Evolutionary conservation across 495 filamentous ascomycete genomes (phyloP).

Genomic region (Xylaria longipes): DNA sequence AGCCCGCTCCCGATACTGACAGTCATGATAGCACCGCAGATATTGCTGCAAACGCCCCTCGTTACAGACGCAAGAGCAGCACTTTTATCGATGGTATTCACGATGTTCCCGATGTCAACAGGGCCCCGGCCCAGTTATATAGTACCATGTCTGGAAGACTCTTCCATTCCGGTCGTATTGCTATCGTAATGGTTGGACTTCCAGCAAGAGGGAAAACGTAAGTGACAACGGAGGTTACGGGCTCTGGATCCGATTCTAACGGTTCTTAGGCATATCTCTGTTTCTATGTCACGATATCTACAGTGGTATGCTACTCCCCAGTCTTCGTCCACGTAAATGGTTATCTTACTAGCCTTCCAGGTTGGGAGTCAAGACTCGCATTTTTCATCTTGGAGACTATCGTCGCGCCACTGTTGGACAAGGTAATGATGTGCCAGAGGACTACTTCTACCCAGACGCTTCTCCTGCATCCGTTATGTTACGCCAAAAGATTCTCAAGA

Average conservation of each 20-base stretch:
- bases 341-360: conserved; percentile 46
- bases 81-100: conserved; percentile 98
- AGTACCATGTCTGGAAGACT: conserved; percentile 96
- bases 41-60: conserved; percentile 83
- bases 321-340: neutral
- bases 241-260: conserved; percentile 32
- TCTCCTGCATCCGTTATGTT: conserved; percentile 85
- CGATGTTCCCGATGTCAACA: conserved; percentile 82
- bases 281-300: conserved; percentile 92
- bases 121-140: conserved; percentile 96
- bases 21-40: conserved; percentile 71
- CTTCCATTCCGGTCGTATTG: conserved; percentile 96
- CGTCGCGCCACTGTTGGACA: conserved; percentile 86
- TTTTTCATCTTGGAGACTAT: conserved; percentile 98
- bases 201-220: conserved; percentile 97
- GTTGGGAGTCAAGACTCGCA: conserved; percentile 97
- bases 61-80: conserved; percentile 83
- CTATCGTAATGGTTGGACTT: conserved; percentile 94
- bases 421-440: conserved; percentile 87
- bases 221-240: conserved; percentile 38
- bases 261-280: conserved; percentile 79
- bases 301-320: conserved; percentile 67
- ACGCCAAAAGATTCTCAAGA: conserved; percentile 95
- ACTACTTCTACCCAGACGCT: conserved; percentile 97
- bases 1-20: conserved; percentile 19